Base-by-base conservation (phyloP, 305 asterid species). In the Ajuga reptans region DNA sequence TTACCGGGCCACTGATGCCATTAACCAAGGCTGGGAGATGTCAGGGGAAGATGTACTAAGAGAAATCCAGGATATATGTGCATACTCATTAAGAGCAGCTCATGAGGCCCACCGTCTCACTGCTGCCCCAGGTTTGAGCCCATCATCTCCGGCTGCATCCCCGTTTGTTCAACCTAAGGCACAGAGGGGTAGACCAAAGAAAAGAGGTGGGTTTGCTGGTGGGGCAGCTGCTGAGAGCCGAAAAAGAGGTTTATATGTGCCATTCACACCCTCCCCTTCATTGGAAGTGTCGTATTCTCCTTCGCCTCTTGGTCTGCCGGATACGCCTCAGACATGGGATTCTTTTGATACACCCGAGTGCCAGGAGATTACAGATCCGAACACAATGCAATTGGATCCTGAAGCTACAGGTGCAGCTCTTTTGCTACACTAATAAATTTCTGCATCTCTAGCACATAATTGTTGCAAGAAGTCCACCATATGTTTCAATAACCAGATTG, bases 1-100 rank as follows among this genome's bases (percentile, higher is more conserved):
- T 76, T 81, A 83, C 66, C 80, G 87, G 46, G 87, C 81, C 6
- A 6, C 79, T 50, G 87, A 83, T 75, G 86, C 87, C 57, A 70
- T 85, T 33, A 78, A 83, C 52, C 75, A 83, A 68, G 84, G 84
- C 18, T 74, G 55, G 46, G 96, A 78, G 75, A 66, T 77, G 34
- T 67, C 82, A 12, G 81, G 78, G 29, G 78, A 85, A 68, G 88
- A 84, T 73, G 80, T 74, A 56, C 87, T 89, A 61, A 71, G 85
- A 69, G 96, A 89, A 80, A 89, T 89, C 69, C 89, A 79, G 72
- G 96, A 86, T 51, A 82, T 86, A 65, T 89, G 93, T 76, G 79
- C 80, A 37, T 78, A 82, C 73, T 84, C 93, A 56, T 55, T 89
- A 60, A 79, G 85, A 61, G 81, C 86, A 49, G 87, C 93, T 73